Base-by-base conservation (phyloP, 148 eudicot species). In the Silene uniflora region DNA sequence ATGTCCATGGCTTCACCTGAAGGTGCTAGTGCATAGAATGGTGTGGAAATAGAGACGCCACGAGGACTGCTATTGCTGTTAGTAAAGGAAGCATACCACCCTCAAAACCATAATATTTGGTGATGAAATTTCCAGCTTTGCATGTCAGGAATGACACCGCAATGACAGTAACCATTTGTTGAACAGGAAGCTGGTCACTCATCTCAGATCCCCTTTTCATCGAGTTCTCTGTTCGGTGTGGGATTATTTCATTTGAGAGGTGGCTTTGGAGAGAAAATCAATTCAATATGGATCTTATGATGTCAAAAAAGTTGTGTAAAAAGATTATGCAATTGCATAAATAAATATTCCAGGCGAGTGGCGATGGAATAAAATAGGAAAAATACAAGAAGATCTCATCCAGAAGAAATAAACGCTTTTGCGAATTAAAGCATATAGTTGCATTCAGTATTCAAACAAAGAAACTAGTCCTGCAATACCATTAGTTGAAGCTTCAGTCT, bases 41-140 rank as follows among this genome's bases (percentile, higher is more conserved):
- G 89, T 68, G 77, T 21, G 98, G 98, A 72, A 93, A 77, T 54
- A 76, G 42, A 79, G 97, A 91, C 59, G 98, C 94, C 84, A 91
- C 78, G 78, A 85, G 1, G 52, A 93, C 91, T 71, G 91, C 94
- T 59, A 84, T 83, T 52, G 88, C 88, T 29, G 98, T 91, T 72
- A 91, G 78, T 63, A 79, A 83, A 21, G 98, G 91, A 81, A 93
- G 93, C 85, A 79, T 83, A 72, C 89, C 93, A 62, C 98, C 98
- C 81, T 84, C 85, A 65, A 91, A 76, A 71, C 88, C 85, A 67
- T 80, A 78, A 58, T 76, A 82, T 67, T 77, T 79, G 64, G 91
- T 79, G 49, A 87, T 23, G 64, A 47, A 84, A 65, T 69, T 78
- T 49, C 90, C 92, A 81, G 84, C 81, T 81, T 93, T 93, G 87